Evolutionary conservation across 768 basidiomycete genomes (phyloP).

Genomic region (Phlegmacium glaucopus): DNA sequence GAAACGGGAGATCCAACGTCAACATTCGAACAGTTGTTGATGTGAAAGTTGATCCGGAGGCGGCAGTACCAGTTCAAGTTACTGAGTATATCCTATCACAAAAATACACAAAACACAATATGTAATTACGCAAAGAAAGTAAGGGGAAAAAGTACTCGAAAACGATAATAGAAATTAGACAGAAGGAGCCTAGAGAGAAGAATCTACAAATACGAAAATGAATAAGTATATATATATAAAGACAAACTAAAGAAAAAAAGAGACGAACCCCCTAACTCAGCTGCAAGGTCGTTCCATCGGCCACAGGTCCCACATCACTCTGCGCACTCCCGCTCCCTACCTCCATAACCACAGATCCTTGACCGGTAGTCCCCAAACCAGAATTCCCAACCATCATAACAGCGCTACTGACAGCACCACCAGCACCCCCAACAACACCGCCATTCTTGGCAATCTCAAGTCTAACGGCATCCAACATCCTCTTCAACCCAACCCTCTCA

Average conservation of each 20-base stretch:
- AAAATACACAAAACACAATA: too few relatives aligned
- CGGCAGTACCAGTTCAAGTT: too few relatives aligned
- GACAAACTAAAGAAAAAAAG: neutral
- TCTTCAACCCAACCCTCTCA: conserved; percentile 72
- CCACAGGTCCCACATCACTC: conserved; percentile 51
- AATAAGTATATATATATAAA: conserved; percentile 6
- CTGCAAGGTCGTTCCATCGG: conserved; percentile 52
- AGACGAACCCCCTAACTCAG: conserved; percentile 29
- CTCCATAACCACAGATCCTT: conserved; percentile 55
- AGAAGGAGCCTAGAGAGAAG: neutral
- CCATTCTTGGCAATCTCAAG: conserved; percentile 61
- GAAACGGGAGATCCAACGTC: too few relatives aligned
- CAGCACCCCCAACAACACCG: conserved; percentile 21
- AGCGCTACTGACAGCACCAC: conserved; percentile 23
- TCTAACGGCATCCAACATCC: conserved; percentile 65
- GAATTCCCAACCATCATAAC: conserved; percentile 14
- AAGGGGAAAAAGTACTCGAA: too few relatives aligned
- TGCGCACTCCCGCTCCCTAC: conserved; percentile 46
- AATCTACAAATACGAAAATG: neutral
- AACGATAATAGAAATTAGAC: conserved; percentile 1
- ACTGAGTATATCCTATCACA: too few relatives aligned
- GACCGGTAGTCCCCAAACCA: conserved; percentile 51
- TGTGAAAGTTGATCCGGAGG: too few relatives aligned
- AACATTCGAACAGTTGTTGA: too few relatives aligned
- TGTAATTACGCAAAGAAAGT: too few relatives aligned